Percentiles rank a stretch among this genome's conserved stretches.
phyloP scores from a whole-genome alignment of 345 rosid genomes.

The Tarenaya hassleriana region DNA sequence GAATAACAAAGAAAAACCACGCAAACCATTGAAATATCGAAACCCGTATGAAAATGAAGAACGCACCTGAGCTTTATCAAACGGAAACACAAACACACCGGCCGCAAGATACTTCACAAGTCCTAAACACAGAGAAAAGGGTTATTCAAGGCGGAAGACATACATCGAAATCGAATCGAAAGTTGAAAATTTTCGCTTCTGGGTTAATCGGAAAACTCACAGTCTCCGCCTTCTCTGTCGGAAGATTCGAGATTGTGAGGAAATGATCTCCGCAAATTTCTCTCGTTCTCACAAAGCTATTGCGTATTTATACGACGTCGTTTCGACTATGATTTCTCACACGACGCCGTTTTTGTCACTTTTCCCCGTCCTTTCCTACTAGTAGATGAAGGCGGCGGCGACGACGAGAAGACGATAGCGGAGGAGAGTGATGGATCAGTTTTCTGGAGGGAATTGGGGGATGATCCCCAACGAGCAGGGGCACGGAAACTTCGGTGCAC shows the following conservation, averaged over 20 bases:
- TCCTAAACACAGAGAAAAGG: background rate
- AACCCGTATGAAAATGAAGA: too few species aligned
- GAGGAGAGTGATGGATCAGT: constrained; percentile 12
- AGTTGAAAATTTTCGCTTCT: background rate
- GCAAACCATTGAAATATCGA: too few species aligned
- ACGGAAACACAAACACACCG: too few species aligned
- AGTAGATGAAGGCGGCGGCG: background rate
- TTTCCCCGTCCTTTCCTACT: background rate
- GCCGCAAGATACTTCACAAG: too few species aligned
- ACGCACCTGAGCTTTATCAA: too few species aligned
- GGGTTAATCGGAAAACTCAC: constrained; percentile 24
- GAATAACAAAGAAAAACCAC: too few species aligned
- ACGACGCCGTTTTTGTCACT: background rate
- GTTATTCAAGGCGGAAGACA: background rate
- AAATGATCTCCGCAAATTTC: too few species aligned
- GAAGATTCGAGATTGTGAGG: background rate
- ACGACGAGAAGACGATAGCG: background rate
- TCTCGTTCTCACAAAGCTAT: background rate
- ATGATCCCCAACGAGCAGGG: constrained; percentile 34
- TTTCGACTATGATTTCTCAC: too few species aligned
- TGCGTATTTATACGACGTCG: constrained; percentile 1
- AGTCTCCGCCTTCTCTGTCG: constrained; percentile 16
- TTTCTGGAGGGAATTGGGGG: constrained; percentile 34
- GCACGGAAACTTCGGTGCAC: constrained; percentile 32
- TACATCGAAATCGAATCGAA: background rate